Conservation (phyloP, 1,284 basidiomycete genomes). For the Cerrena zonata region DNA sequence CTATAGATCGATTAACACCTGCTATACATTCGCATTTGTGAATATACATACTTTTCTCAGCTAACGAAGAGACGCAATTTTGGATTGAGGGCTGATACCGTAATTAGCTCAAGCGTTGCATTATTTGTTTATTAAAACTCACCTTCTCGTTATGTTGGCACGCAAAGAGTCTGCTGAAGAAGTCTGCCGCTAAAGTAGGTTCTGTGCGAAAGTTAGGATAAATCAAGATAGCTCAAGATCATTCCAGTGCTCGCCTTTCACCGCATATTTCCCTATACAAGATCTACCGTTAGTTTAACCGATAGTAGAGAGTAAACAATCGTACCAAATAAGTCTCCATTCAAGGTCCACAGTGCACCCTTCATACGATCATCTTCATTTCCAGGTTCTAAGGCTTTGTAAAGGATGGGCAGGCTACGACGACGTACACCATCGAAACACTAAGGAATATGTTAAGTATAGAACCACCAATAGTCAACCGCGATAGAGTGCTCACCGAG, state of each 20-base stretch:
- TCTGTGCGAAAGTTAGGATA: constrained; percentile 20
- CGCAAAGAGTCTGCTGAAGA: constrained; percentile 48
- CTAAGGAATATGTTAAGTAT: constrained; percentile 29
- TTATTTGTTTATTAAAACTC: background rate
- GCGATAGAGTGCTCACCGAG: constrained; percentile 32
- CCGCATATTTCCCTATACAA: constrained; percentile 48
- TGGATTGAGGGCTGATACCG: constrained; percentile 57
- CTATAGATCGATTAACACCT: constrained; percentile 36
- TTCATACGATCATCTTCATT: constrained; percentile 87
- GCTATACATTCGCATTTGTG: too few species aligned
- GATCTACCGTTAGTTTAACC: constrained; percentile 1
- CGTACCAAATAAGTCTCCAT: constrained; percentile 54
- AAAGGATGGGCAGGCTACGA: constrained; percentile 60
- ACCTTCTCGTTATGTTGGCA: constrained; percentile 72
- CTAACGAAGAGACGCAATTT: constrained; percentile 52
- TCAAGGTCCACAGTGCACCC: constrained; percentile 83
- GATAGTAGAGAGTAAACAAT: background rate
- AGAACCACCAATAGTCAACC: background rate
- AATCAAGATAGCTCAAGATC: background rate
- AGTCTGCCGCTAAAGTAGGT: constrained; percentile 43
- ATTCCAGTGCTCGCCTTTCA: constrained; percentile 41
- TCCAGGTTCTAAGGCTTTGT: constrained; percentile 67
- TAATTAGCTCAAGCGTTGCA: constrained; percentile 8
- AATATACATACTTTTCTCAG: constrained; percentile 68
- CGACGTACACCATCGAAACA: constrained; percentile 74